phyloP scores from a whole-genome alignment of 1,284 basidiomycete species.

The Ustilago trichophora region DNA sequence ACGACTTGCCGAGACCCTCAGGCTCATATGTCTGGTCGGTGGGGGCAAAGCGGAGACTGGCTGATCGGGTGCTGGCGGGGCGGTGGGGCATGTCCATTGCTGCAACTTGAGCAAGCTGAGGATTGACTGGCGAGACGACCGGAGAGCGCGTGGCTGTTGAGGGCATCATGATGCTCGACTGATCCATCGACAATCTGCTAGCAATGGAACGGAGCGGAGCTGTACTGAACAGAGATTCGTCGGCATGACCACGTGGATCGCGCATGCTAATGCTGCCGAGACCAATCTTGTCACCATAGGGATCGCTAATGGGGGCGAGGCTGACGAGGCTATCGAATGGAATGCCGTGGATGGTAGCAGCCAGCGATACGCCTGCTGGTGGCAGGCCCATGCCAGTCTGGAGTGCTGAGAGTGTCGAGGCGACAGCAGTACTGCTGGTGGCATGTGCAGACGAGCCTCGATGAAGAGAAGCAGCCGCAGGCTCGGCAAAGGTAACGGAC shows the following conservation, averaged over 20 bases:
- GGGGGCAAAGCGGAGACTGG: constrained; percentile 52
- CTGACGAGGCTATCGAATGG: constrained; percentile 81
- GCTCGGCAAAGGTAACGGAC: constrained; percentile 45
- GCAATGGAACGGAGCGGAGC: constrained; percentile 32
- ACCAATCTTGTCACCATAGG: constrained; percentile 69
- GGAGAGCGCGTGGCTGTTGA: constrained; percentile 21
- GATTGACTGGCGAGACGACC: constrained; percentile 21
- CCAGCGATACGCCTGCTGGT: constrained; percentile 13
- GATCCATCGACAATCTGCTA: constrained; percentile 39
- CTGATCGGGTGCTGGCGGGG: constrained; percentile 40
- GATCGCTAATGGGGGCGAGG: constrained; percentile 79
- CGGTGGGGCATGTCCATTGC: constrained; percentile 30
- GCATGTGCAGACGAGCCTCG: constrained; percentile 1
- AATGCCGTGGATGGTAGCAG: constrained; percentile 73
- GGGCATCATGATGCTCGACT: constrained; percentile 34
- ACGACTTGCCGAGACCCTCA: constrained; percentile 23
- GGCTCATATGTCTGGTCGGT: constrained; percentile 30
- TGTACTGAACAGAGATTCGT: constrained; percentile 29
- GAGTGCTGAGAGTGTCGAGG: constrained; percentile 20
- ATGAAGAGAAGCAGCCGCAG: constrained; percentile 3
- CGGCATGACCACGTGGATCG: constrained; percentile 28
- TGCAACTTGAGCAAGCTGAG: constrained; percentile 29
- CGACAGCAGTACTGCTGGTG: not conserved
- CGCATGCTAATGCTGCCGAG: constrained; percentile 52
- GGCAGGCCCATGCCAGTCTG: constrained; percentile 37